phyloP scores from a whole-genome alignment of 345 rosid species.

The Boechera divaricarpa region DNA sequence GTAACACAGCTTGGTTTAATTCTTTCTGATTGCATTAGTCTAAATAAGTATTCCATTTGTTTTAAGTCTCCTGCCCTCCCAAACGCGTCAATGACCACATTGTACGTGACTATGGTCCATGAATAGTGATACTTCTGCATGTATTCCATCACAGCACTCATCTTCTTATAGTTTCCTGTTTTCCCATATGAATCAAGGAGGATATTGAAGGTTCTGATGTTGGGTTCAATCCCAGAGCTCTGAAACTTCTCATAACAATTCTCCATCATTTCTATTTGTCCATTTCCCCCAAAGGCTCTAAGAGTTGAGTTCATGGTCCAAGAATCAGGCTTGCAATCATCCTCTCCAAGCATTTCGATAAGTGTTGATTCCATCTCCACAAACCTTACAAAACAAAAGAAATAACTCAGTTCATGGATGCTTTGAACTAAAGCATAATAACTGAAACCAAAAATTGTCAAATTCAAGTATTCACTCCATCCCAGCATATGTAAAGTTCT shows the following conservation, averaged over 20 bases:
- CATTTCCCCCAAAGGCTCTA: conserved; percentile 84
- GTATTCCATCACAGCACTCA: conserved; percentile 92
- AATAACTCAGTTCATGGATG: background rate
- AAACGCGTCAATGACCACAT: conserved; percentile 86
- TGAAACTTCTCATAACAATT: conserved; percentile 92
- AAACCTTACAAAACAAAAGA: conserved; percentile 60
- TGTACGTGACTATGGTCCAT: conserved; percentile 95
- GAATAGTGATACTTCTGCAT: conserved; percentile 94
- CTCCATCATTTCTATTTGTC: conserved; percentile 90
- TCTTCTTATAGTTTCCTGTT: conserved; percentile 73
- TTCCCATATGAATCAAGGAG: conserved; percentile 89
- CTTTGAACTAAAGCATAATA: conserved; percentile 19
- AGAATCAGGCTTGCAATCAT: conserved; percentile 78
- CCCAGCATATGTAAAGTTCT: conserved; percentile 7
- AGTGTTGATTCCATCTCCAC: conserved; percentile 87
- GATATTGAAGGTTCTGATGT: conserved; percentile 83
- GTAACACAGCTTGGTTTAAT: conserved; percentile 88
- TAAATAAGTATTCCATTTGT: conserved; percentile 88
- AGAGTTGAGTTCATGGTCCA: conserved; percentile 95
- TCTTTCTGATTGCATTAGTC: conserved; percentile 85
- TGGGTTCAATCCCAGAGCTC: conserved; percentile 86
- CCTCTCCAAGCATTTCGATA: conserved; percentile 72
- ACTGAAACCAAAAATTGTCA: conserved; percentile 16
- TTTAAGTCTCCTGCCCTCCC: conserved; percentile 85
- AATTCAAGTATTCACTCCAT: conserved; percentile 18